Conservation (phyloP, 495 filamentous ascomycete species). For the Daldinia decipiens region DNA sequence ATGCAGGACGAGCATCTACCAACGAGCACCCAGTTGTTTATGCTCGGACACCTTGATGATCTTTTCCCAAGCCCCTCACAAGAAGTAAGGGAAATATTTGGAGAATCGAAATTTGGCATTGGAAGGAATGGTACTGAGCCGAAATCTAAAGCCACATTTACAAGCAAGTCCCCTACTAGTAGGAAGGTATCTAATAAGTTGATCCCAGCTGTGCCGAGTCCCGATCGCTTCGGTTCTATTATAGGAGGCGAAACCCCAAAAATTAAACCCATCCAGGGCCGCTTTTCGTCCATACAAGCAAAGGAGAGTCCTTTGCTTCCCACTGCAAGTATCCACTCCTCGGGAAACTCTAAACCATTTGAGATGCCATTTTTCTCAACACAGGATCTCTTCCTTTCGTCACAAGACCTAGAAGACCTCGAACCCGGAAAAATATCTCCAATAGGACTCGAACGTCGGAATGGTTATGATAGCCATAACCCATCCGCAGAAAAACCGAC, state of each 20-base stretch:
- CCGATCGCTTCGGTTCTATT: neutral
- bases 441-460: constrained; percentile 19
- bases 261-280: neutral
- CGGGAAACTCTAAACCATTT: constrained; percentile 20
- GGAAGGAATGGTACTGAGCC: neutral
- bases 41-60: constrained; percentile 58
- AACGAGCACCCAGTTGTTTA: constrained; percentile 56
- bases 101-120: constrained; percentile 36
- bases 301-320: neutral
- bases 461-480: neutral
- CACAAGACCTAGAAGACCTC: constrained; percentile 60
- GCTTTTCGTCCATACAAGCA: neutral
- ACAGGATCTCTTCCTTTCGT: constrained; percentile 58
- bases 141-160: neutral
- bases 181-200: neutral
- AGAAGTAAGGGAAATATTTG: constrained; percentile 56
- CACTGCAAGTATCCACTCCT: constrained; percentile 4
- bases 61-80: constrained; percentile 62
- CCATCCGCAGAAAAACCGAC: constrained; percentile 27
- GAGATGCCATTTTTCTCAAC: constrained; percentile 54
- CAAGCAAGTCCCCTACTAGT: constrained; percentile 2
- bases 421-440: constrained; percentile 42
- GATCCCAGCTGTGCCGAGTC: neutral
- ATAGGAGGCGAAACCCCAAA: neutral
- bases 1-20: constrained; percentile 34